phyloP scores from a whole-genome alignment of 2,329 filamentous ascomycete genomes.

The Fusarium fujikuroi region DNA sequence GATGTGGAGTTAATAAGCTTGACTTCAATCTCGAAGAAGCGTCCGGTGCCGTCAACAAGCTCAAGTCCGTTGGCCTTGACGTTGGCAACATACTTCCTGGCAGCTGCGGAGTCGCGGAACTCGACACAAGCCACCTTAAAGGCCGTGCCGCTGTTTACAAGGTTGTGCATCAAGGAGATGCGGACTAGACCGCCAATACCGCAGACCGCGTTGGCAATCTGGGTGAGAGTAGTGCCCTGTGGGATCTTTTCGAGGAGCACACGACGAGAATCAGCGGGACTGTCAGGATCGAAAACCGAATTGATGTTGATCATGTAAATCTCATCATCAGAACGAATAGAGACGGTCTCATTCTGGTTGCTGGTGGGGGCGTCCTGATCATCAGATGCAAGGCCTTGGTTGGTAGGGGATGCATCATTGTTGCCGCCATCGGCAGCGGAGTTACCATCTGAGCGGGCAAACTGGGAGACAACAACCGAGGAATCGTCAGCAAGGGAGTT shows the following conservation, averaged over 20 bases:
- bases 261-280: conserved; percentile 26
- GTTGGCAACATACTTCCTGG: neutral
- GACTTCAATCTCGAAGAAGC: neutral
- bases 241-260: conserved; percentile 43
- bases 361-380: accelerated
- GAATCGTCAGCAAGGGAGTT: neutral
- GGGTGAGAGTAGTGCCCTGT: neutral
- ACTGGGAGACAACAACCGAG: accelerated
- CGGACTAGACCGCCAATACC: conserved; percentile 22
- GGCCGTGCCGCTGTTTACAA: accelerated
- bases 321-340: accelerated
- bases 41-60: neutral
- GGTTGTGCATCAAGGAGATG: conserved; percentile 3
- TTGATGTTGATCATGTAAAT: neutral
- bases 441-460: neutral
- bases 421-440: neutral
- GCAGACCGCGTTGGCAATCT: conserved; percentile 35
- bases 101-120: conserved; percentile 22
- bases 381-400: neutral
- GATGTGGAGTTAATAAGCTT: neutral
- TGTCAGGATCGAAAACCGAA: neutral
- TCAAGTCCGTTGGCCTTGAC: neutral
- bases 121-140: conserved; percentile 21
- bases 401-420: neutral
- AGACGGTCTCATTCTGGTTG: neutral